Percentiles rank a stretch among this genome's conserved stretches.
Evolutionary conservation across 805 yeast genomes (phyloP).

Genomic region (Metschnikowia cerradonensis): DNA sequence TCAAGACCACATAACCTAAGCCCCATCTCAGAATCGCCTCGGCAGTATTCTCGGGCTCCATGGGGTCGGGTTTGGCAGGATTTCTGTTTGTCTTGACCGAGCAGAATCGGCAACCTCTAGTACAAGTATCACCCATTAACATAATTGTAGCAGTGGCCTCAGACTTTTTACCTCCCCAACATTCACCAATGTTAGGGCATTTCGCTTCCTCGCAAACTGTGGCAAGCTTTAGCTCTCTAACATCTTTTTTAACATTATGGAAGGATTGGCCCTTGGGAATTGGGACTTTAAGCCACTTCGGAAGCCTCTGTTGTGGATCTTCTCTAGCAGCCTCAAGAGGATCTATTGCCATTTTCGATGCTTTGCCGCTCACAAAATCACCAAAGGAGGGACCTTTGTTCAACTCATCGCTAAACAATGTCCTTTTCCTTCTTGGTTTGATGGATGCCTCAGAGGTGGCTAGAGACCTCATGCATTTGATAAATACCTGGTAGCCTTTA

Average conservation of each 20-base stretch:
- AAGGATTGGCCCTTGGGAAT: conserved; percentile 93
- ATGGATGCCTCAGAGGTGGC: conserved; percentile 12
- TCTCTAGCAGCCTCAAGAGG: conserved; percentile 73
- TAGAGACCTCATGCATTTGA: conserved; percentile 3
- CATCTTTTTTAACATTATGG: conserved; percentile 76
- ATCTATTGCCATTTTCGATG: conserved; percentile 61
- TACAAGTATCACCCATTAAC: conserved; percentile 98
- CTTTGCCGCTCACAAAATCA: conserved; percentile 82
- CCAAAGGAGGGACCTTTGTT: conserved; percentile 90
- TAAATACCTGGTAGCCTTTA: background rate
- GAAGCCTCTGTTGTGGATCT: conserved; percentile 70
- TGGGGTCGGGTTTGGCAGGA: conserved; percentile 89
- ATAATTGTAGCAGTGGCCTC: conserved; percentile 97
- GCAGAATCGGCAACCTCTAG: conserved; percentile 98
- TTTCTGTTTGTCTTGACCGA: conserved; percentile 88
- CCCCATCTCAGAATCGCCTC: conserved; percentile 98
- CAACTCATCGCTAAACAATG: conserved; percentile 63
- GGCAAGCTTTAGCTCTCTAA: conserved; percentile 80
- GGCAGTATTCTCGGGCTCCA: conserved; percentile 96
- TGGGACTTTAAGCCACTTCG: conserved; percentile 91
- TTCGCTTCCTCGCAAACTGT: conserved; percentile 99
- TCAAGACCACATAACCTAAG: conserved; percentile 91
- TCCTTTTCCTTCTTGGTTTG: conserved; percentile 44
- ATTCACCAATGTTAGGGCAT: conserved; percentile 99
- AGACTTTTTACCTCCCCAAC: conserved; percentile 97